Evolutionary conservation across 768 basidiomycete species (phyloP), one percentile per base, ranked within the genome.

Genomic region (Boletus tomentosulus): DNA sequence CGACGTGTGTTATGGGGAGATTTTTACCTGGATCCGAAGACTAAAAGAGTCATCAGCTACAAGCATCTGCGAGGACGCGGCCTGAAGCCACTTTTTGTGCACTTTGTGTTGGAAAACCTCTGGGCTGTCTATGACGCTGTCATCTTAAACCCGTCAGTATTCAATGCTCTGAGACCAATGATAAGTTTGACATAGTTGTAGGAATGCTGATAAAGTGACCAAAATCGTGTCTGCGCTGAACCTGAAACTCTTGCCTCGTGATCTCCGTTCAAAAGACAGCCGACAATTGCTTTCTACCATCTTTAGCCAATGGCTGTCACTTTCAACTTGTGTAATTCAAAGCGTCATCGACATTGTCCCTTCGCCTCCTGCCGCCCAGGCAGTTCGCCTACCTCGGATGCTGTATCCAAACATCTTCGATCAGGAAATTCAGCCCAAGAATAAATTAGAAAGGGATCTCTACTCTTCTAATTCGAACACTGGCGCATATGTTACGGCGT

Each of bases 81-180:
- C 46, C 71, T 98, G 67, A 98, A 98, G 73, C 92, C 95, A 11
- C 78, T 98, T 25, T 98, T 98, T 65, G 97, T 98, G 12, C 95
- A 98, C 72, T 96, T 98, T 61, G 87, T 99, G 12, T 72, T 99
- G 59, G 97, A 98, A 50, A 98, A 98, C 67, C 79, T 99, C 25
- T 99, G 96, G 95, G 88, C 91, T 15, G 89, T 97, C 11, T 99
- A 98, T 66, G 92, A 97, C 63, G 91, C 89, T 15, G 86, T 94
- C 13, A 72, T 90, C 38, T 70, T 90, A 13, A 91, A 95, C 60
- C 90, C 92, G 96, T 98, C 65, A 66, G 96, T 84, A 13, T 46
- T 39, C 4, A 11, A 19, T 30, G 41, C 5, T 33, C 47, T 13
- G 45, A 42, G 33, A 38, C 43, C 4, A 25, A 8, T 34, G 25